A percentile compares a stretch with the other conserved stretches of the same genome.
phyloP scores from a whole-genome alignment of 345 rosid species.

The Acer campestre region DNA sequence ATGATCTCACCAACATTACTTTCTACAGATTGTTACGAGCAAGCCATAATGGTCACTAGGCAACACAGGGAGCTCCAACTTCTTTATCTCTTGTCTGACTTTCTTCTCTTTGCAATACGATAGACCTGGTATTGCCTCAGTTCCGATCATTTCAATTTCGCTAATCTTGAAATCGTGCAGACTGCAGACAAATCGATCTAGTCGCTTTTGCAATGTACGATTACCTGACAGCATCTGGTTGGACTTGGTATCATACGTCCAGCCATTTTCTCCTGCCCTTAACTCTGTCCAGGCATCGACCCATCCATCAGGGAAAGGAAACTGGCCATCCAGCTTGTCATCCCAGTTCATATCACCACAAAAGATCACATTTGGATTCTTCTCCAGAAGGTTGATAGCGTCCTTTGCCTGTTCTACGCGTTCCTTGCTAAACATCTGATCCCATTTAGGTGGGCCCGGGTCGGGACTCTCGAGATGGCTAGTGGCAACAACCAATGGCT shows the following conservation, averaged over 20 bases:
- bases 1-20: constrained; percentile 17
- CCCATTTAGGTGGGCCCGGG: constrained; percentile 93
- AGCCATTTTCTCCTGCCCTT: constrained; percentile 73
- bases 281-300: constrained; percentile 75
- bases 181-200: constrained; percentile 74
- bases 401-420: constrained; percentile 82
- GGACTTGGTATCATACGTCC: constrained; percentile 89
- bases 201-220: constrained; percentile 66
- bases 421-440: constrained; percentile 95
- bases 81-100: constrained; percentile 55
- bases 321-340: constrained; percentile 76
- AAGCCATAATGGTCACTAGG: constrained; percentile 97
- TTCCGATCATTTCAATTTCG: constrained; percentile 80
- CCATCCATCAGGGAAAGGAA: constrained; percentile 79
- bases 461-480: constrained; percentile 98
- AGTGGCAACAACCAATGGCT: constrained; percentile 71
- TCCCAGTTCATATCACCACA: constrained; percentile 99
- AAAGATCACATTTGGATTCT: constrained; percentile 66
- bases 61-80: constrained; percentile 81
- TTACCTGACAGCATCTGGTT: constrained; percentile 88
- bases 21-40: constrained; percentile 62
- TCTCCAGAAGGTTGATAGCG: constrained; percentile 51
- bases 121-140: constrained; percentile 75
- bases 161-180: constrained; percentile 65
- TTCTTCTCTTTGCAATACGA: constrained; percentile 80